phyloP scores from a whole-genome alignment of 768 basidiomycete species.

The Lentinula edodes region DNA sequence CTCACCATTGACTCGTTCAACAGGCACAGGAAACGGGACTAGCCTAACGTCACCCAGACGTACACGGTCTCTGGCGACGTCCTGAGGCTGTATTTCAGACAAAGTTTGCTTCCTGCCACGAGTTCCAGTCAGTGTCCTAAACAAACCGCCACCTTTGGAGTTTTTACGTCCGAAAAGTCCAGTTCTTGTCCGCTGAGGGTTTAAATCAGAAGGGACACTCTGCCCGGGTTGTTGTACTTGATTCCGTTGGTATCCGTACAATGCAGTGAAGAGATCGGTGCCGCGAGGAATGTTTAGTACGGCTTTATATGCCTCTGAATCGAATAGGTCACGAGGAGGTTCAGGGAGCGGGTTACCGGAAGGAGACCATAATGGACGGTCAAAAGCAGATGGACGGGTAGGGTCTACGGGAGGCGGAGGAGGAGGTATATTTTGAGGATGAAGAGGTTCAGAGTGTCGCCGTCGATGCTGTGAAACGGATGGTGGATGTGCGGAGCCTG shows the following conservation, averaged over 20 bases:
- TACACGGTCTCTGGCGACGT: not conserved
- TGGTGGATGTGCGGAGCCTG: not conserved
- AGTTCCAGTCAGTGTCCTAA: constrained; percentile 36
- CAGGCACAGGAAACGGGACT: constrained; percentile 2
- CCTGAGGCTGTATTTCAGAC: constrained; percentile 8
- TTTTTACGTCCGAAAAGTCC: constrained; percentile 24
- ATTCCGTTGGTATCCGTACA: constrained; percentile 16
- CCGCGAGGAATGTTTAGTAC: constrained; percentile 50
- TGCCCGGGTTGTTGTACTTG: not conserved
- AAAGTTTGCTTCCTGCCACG: constrained; percentile 10
- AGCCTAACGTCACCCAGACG: not conserved
- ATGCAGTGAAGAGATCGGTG: constrained; percentile 29
- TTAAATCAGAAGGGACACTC: not conserved
- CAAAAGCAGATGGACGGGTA: constrained; percentile 21
- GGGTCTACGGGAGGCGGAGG: constrained; percentile 25
- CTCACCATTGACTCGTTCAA: not conserved
- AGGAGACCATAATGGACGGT: constrained; percentile 18
- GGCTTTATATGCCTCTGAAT: constrained; percentile 48
- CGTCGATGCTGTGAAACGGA: not conserved
- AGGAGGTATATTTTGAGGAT: constrained; percentile 19
- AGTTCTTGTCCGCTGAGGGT: constrained; percentile 13
- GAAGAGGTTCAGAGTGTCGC: not conserved
- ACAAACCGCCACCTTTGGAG: constrained; percentile 32
- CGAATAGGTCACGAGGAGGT: constrained; percentile 58
- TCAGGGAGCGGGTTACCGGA: constrained; percentile 55